Conservation (phyloP, 2,329 filamentous ascomycete genomes). For the Xylariaceae sp. region DNA sequence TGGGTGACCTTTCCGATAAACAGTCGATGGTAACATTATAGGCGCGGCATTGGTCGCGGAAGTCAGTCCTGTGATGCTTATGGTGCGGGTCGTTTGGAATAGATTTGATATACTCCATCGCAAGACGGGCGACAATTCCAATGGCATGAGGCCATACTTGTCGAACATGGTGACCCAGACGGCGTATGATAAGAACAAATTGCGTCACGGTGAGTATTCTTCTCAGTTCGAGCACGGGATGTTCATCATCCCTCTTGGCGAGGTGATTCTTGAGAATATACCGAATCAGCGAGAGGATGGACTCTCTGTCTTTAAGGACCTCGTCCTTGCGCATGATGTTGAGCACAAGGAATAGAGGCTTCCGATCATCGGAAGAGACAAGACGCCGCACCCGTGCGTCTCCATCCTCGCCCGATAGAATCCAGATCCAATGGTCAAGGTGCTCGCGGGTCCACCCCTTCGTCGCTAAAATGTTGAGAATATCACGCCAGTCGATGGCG, state of each 20-base stretch:
- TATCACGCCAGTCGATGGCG: conserved; percentile 29
- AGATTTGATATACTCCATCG: conserved; percentile 29
- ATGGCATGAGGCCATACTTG: conserved; percentile 30
- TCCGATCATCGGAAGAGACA: conserved; percentile 30
- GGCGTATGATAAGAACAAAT: conserved; percentile 26
- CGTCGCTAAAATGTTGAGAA: conserved; percentile 29
- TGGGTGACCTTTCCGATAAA: conserved; percentile 35
- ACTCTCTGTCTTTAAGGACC: conserved; percentile 29
- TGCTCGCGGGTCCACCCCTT: conserved; percentile 34
- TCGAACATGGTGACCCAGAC: conserved; percentile 25
- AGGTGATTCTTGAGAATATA: conserved; percentile 29
- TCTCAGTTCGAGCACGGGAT: neutral
- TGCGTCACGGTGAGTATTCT: conserved; percentile 18
- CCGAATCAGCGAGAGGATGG: conserved; percentile 31
- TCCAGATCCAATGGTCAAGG: conserved; percentile 39
- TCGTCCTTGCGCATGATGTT: conserved; percentile 35
- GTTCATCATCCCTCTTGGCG: neutral
- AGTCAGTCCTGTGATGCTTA: conserved; percentile 17
- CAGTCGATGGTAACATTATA: conserved; percentile 39
- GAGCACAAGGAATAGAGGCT: conserved; percentile 38
- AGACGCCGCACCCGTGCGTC: conserved; percentile 36
- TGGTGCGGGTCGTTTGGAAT: conserved; percentile 20
- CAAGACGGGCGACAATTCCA: conserved; percentile 29
- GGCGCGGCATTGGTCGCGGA: conserved; percentile 32
- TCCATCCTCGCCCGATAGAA: conserved; percentile 33